Percentiles rank a stretch among this genome's conserved stretches.
Conservation (phyloP, 1,284 basidiomycete species). For the Papiliotrema nemorosa region DNA sequence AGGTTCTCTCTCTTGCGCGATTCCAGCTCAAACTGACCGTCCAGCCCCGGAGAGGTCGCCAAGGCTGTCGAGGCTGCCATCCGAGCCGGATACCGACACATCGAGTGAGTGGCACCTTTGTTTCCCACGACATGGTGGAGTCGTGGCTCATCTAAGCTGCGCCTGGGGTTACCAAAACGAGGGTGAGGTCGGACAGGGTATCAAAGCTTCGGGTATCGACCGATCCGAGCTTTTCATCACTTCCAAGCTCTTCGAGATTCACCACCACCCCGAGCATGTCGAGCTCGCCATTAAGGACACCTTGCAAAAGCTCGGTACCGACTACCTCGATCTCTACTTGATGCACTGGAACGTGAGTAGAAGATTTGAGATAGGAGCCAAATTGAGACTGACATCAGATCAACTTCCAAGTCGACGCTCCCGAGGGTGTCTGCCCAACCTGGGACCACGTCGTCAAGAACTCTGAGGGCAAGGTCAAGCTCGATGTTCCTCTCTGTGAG, state of each 20-base stretch:
- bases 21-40: not conserved
- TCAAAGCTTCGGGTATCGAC: conserved; percentile 57
- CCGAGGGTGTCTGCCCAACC: conserved; percentile 32
- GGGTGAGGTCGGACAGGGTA: conserved; percentile 78
- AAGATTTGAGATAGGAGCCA: conserved; percentile 8
- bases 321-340: conserved; percentile 76
- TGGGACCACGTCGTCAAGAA: conserved; percentile 33
- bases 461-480: conserved; percentile 50
- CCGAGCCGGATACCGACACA: conserved; percentile 61
- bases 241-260: conserved; percentile 65
- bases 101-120: conserved; percentile 59
- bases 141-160: conserved; percentile 19
- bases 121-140: not conserved
- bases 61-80: conserved; percentile 48
- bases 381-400: conserved; percentile 26
- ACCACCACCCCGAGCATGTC: conserved; percentile 56
- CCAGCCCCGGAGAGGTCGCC: conserved; percentile 47
- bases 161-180: conserved; percentile 61
- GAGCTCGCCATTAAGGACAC: conserved; percentile 69
- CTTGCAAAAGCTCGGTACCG: conserved; percentile 63
- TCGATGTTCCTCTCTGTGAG: conserved; percentile 63
- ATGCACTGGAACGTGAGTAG: conserved; percentile 66
- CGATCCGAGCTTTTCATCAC: conserved; percentile 68
- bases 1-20: conserved; percentile 3
- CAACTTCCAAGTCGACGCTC: conserved; percentile 43